Base-by-base conservation (phyloP, 306 rosid genomes). In the Ochetophila trinervis region DNA sequence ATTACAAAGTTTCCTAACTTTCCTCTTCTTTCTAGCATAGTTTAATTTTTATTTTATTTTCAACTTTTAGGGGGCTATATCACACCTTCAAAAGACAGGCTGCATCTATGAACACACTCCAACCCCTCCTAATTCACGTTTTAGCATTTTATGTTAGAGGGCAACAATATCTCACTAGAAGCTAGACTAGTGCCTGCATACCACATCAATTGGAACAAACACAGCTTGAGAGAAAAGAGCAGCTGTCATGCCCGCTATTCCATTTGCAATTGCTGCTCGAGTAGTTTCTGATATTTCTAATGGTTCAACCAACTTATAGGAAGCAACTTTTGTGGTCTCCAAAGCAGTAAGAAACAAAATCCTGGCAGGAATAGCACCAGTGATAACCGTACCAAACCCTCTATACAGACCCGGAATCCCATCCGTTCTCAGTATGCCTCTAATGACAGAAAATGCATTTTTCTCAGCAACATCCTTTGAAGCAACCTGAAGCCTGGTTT, bases 121-220 rank as follows among this genome's bases (percentile, higher is more conserved):
- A 50, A 16, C 9, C 54, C 19, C 7, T 15, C 5, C 54, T n/a
- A 16, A 50, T 5, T 50, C 19, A 50, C 21, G 4, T 50, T 50
- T 16, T 50, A n/a, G 21, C 10, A n/a, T 16, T 18, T 19, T 10
- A n/a, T 14, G 9, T 50, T 19, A 16, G 54, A 53, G 21, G 18
- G 32, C 22, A 40, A 21, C 30, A 57, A 58, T 6, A 60, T 55
- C 23, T 17, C 54, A 40, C 60, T 14, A 19, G 17, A 48, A 40
- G 67, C 21, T 53, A 64, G 56, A 59, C 12, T 19, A 37, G 42
- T 72, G 45, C 37, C 62, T 23, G 48, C 78, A 44, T 82, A 92
- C 98, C 92, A 92, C 98, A 55, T 92, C 96, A 67, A 89, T 77
- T 15, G 98, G 98, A 63, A 89, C 95, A 77, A 89, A 92, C 36